phyloP scores from a whole-genome alignment of 2,329 filamentous ascomycete species.

The Fusarium sp. region DNA sequence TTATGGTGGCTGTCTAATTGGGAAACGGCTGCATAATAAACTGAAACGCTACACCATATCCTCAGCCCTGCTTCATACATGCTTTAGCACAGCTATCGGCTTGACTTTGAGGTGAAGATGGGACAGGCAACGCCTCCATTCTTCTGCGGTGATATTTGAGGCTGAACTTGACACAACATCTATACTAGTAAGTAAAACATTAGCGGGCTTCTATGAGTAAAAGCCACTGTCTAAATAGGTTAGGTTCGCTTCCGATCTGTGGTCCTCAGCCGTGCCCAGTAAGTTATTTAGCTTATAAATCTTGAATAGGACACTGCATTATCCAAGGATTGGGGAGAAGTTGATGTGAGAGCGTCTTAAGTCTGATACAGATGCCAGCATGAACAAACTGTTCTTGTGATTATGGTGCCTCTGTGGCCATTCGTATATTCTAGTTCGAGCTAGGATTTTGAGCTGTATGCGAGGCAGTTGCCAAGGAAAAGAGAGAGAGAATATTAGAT shows the following conservation, averaged over 20 bases:
- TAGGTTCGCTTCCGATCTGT: neutral
- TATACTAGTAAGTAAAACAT: neutral
- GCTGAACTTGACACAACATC: neutral
- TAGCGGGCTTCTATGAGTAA: neutral
- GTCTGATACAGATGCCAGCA: neutral
- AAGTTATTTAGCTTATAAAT: neutral
- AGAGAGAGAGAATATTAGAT: neutral
- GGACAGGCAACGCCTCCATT: neutral
- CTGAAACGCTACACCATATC: neutral
- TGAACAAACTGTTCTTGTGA: neutral
- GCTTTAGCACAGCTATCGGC: neutral
- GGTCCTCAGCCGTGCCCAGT: neutral
- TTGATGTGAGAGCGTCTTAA: neutral
- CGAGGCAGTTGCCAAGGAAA: neutral
- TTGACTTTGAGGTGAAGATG: neutral
- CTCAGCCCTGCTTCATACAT: neutral
- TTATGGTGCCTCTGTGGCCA: neutral
- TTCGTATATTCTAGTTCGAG: neutral
- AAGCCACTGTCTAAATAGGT: neutral
- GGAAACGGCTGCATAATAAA: conserved; percentile 1
- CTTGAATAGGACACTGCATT: neutral
- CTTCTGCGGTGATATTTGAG: neutral
- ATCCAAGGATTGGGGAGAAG: neutral
- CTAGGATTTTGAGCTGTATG: neutral
- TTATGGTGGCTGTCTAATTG: neutral